Evolutionary conservation across 495 filamentous ascomycete genomes (phyloP).

Genomic region (Penicillium herquei): DNA sequence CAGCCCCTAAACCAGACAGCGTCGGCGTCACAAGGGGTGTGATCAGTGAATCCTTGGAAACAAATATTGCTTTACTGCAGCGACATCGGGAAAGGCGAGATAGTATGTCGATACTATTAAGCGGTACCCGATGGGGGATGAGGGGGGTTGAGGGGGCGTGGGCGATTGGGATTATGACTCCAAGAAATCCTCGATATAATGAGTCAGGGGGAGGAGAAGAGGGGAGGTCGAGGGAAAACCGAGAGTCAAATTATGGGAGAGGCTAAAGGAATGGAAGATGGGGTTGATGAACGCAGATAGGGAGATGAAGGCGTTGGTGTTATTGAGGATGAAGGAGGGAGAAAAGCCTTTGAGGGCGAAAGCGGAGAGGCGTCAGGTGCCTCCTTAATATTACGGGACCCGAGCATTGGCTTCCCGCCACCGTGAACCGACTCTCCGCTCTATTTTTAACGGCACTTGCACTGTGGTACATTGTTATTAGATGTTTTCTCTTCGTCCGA

Average conservation of each 20-base stretch:
- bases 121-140: not conserved
- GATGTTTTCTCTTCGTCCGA: not conserved
- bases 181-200: not conserved
- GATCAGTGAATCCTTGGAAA: conserved; percentile 13
- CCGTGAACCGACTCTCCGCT: conserved; percentile 13
- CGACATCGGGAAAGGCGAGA: conserved; percentile 20
- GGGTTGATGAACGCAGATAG: not conserved
- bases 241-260: too few species aligned
- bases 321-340: conserved; percentile 15
- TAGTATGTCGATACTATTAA: conserved; percentile 3
- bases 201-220: not conserved
- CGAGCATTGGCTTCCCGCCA: conserved; percentile 25
- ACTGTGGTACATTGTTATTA: conserved; percentile 1
- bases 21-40: conserved; percentile 13
- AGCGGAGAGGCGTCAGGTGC: conserved; percentile 37
- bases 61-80: conserved; percentile 11
- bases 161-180: not conserved
- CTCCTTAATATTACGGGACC: conserved; percentile 35
- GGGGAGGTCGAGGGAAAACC: not conserved
- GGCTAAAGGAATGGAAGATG: not conserved
- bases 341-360: conserved; percentile 33
- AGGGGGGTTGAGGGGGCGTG: not conserved
- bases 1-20: conserved; percentile 21
- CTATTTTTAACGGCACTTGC: conserved; percentile 17
- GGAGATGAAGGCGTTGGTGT: conserved; percentile 8